phyloP scores from a whole-genome alignment of 495 filamentous ascomycete genomes.

The Neurospora discreta region DNA sequence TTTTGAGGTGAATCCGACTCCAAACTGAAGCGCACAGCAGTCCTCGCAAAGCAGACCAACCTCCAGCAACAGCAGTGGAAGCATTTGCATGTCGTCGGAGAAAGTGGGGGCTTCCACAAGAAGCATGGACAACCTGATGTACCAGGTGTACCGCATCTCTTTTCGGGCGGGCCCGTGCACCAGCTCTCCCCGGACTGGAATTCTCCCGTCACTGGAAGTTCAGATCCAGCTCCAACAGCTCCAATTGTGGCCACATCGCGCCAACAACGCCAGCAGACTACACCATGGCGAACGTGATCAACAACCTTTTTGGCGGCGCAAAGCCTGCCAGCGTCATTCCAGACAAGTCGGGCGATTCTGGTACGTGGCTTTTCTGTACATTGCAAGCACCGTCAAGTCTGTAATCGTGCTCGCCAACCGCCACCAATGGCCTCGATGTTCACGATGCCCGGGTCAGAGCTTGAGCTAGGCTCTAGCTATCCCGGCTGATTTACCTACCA shows the following conservation, averaged over 20 bases:
- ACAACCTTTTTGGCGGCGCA: slow-evolving; percentile 55
- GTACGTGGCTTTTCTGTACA: slow-evolving; percentile 30
- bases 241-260: neutral
- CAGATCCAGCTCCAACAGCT: neutral
- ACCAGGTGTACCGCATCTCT: neutral
- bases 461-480: neutral
- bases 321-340: slow-evolving; percentile 39
- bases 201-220: neutral
- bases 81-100: neutral
- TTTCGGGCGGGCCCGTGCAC: neutral
- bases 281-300: slow-evolving; percentile 57
- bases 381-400: neutral
- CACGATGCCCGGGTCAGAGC: neutral
- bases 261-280: slow-evolving; percentile 5
- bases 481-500: neutral
- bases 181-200: neutral
- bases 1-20: neutral
- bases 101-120: neutral
- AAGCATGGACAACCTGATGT: neutral
- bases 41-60: neutral
- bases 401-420: neutral
- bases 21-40: neutral
- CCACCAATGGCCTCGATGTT: neutral
- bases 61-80: neutral
- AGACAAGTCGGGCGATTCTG: slow-evolving; percentile 41